These are phyloP conservation scores for Talaromyces thailandensis DNA, from an alignment of 495 filamentous ascomycete genomes.

Conservation along the genomic window DNA sequence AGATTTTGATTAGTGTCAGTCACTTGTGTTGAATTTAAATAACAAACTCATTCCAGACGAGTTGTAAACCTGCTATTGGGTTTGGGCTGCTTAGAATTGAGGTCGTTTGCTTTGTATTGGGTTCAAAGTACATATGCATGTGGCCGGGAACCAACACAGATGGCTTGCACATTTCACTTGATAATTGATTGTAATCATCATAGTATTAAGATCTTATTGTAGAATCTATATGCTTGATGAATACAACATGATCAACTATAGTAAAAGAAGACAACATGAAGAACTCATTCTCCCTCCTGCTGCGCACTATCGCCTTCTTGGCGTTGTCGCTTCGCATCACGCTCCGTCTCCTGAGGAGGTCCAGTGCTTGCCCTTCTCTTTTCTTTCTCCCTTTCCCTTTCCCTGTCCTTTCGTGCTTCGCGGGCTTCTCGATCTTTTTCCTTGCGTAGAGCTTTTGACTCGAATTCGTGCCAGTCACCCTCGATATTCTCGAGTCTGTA, in stretches of 20 bases:
- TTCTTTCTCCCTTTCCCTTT: constrained; percentile 46
- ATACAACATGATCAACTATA: background rate
- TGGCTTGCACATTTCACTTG: background rate
- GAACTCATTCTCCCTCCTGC: background rate
- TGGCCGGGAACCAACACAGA: too few relatives aligned
- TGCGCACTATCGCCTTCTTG: constrained; percentile 9
- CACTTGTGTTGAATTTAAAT: background rate
- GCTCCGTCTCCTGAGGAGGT: constrained; percentile 22
- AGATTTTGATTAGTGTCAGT: background rate
- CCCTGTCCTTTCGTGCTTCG: constrained; percentile 44
- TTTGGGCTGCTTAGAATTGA: too few relatives aligned
- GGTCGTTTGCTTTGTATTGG: too few relatives aligned
- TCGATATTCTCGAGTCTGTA: constrained; percentile 68
- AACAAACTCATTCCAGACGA: too few relatives aligned
- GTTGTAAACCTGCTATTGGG: too few relatives aligned
- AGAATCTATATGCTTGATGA: background rate
- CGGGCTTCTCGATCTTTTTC: constrained; percentile 69
- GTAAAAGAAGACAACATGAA: background rate
- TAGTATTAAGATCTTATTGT: background rate
- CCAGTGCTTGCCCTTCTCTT: constrained; percentile 33
- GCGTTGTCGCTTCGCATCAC: constrained; percentile 29
- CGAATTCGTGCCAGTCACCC: constrained; percentile 99
- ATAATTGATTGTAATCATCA: background rate
- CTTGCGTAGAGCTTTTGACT: constrained; percentile 89
- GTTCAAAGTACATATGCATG: too few relatives aligned